phyloP scores from a whole-genome alignment of 1,284 basidiomycete genomes.

The Austropuccinia psidii region DNA sequence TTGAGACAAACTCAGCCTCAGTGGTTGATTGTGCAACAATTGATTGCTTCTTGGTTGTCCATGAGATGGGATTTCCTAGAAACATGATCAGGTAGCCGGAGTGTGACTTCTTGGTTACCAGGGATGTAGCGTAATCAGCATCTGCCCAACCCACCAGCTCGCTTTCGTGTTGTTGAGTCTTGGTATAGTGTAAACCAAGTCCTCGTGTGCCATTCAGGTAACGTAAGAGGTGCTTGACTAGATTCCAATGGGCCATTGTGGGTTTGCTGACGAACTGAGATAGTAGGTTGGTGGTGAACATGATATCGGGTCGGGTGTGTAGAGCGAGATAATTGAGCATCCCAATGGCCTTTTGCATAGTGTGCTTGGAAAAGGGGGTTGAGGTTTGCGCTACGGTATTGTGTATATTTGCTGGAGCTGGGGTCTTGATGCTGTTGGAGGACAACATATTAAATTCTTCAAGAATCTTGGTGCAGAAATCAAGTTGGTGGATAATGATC shows the following conservation, averaged over 20 bases:
- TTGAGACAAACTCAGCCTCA: background rate
- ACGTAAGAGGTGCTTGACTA: background rate
- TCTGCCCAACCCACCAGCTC: background rate
- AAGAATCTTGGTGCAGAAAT: too few species aligned
- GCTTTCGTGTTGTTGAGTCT: background rate
- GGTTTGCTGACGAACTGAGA: background rate
- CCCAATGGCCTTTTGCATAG: too few species aligned
- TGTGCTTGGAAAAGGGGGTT: too few species aligned
- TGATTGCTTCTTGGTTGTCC: background rate
- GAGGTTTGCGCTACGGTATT: too few species aligned
- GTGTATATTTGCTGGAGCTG: background rate
- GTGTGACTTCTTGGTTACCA: background rate
- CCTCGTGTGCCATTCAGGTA: background rate
- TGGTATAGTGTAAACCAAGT: background rate
- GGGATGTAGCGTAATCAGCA: background rate
- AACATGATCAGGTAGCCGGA: background rate
- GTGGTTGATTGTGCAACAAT: constrained; percentile 3
- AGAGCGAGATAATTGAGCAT: background rate
- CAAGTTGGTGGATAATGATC: too few species aligned
- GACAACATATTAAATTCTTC: background rate
- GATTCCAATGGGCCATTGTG: background rate
- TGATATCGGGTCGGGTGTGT: constrained; percentile 4
- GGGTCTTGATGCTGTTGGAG: background rate
- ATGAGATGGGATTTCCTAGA: background rate
- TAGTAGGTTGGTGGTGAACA: background rate